Conservation (phyloP, 345 rosid genomes). For the Eucalyptus grandis region DNA sequence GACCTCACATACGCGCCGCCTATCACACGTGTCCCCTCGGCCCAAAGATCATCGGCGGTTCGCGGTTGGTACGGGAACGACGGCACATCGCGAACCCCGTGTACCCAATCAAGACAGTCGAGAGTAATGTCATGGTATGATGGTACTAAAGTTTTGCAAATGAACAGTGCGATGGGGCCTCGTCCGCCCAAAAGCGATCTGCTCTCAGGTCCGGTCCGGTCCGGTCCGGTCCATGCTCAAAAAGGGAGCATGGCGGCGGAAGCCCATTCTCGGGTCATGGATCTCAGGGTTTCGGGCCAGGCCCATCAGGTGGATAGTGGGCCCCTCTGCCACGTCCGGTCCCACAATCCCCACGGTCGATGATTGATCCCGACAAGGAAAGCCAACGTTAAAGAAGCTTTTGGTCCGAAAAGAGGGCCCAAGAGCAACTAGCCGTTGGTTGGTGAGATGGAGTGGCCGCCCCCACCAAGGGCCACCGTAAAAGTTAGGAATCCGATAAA, state of each 20-base stretch:
- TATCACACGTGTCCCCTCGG: neutral
- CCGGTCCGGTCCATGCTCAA: neutral
- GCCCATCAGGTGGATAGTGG: neutral
- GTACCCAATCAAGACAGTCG: neutral
- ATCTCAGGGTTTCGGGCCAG: neutral
- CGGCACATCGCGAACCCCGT: neutral
- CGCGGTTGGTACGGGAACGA: neutral
- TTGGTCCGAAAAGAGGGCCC: neutral
- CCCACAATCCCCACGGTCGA: neutral
- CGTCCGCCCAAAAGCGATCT: neutral
- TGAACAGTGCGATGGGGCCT: neutral
- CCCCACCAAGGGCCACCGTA: neutral
- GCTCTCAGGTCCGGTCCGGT: neutral
- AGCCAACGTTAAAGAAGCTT: neutral
- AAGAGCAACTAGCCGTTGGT: neutral
- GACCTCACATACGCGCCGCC: neutral
- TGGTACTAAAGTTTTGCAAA: neutral
- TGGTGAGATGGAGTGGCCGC: neutral
- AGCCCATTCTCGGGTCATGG: neutral
- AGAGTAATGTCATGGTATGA: neutral
- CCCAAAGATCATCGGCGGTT: neutral
- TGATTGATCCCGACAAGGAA: neutral
- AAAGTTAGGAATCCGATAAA: neutral
- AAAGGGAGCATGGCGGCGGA: neutral
- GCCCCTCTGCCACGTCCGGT: neutral